Conservation (phyloP, 2,329 filamentous ascomycete genomes). For the Penicillium sclerotiorum region DNA sequence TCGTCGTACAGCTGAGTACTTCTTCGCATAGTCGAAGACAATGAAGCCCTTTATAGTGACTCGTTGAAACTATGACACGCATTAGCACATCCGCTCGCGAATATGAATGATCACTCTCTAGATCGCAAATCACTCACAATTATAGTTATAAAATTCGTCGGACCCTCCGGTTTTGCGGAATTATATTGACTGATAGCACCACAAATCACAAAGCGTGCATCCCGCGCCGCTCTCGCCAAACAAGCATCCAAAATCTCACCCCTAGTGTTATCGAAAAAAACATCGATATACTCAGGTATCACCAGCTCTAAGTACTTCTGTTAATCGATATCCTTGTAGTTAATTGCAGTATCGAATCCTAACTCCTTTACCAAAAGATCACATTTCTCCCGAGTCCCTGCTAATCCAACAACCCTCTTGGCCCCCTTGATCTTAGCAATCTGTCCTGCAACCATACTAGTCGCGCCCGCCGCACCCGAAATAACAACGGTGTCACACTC, state of each 20-base stretch:
- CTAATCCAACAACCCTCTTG: constrained; percentile 65
- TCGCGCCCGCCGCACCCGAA: constrained; percentile 76
- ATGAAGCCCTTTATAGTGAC: no score
- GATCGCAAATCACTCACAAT: constrained; percentile 39
- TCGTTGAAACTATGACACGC: no score
- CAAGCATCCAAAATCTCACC: constrained; percentile 71
- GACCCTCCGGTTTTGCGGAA: constrained; percentile 56
- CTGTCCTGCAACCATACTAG: constrained; percentile 74
- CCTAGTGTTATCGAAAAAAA: constrained; percentile 75
- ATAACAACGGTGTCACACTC: constrained; percentile 75
- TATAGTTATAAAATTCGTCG: constrained; percentile 50
- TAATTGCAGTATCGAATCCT: constrained; percentile 68
- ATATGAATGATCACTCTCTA: no score
- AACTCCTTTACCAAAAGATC: constrained; percentile 65
- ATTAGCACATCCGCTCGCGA: no score
- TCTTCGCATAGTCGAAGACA: no score
- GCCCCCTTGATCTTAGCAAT: constrained; percentile 75
- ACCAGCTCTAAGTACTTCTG: constrained; percentile 61
- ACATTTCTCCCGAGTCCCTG: constrained; percentile 69
- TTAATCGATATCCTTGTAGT: constrained; percentile 70
- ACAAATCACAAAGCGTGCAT: constrained; percentile 71
- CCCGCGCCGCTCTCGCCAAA: constrained; percentile 62
- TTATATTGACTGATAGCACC: constrained; percentile 73
- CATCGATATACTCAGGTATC: constrained; percentile 64
- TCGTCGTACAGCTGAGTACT: no score